Evolutionary conservation across 2,329 filamentous ascomycete genomes (phyloP).

Genomic region (Colletotrichum cordylinicola): DNA sequence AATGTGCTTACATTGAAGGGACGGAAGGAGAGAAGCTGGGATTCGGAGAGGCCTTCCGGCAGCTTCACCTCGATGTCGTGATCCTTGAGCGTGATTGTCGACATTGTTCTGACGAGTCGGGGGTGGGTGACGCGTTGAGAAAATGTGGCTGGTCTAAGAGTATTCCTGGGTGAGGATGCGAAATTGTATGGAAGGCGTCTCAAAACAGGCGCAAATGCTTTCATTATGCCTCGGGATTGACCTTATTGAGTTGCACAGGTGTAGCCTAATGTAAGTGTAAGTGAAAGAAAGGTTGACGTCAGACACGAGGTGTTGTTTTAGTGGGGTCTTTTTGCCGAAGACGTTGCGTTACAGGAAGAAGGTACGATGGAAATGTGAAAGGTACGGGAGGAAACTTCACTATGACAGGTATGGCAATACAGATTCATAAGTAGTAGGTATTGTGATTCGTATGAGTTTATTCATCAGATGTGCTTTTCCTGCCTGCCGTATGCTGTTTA

Average conservation of each 20-base stretch:
- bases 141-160: not conserved
- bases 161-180: not conserved
- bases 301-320: not conserved
- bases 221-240: not conserved
- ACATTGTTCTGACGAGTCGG: slow-evolving; percentile 32
- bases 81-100: slow-evolving; percentile 43
- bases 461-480: not conserved
- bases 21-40: slow-evolving; percentile 51
- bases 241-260: not conserved
- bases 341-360: not conserved
- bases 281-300: slow-evolving; percentile 2
- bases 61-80: slow-evolving; percentile 48
- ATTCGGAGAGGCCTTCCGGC: slow-evolving; percentile 47
- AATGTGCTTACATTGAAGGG: slow-evolving; percentile 50
- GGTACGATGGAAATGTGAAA: not conserved
- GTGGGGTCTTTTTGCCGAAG: not conserved
- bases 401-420: fast-evolving
- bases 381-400: not conserved
- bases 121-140: not conserved
- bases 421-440: not conserved
- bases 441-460: not conserved
- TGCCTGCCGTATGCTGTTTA: not conserved
- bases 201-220: not conserved
- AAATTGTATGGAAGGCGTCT: not conserved
- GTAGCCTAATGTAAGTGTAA: not conserved